Conservation (phyloP, 805 yeast species). For the Monosporozyma aerobia region DNA sequence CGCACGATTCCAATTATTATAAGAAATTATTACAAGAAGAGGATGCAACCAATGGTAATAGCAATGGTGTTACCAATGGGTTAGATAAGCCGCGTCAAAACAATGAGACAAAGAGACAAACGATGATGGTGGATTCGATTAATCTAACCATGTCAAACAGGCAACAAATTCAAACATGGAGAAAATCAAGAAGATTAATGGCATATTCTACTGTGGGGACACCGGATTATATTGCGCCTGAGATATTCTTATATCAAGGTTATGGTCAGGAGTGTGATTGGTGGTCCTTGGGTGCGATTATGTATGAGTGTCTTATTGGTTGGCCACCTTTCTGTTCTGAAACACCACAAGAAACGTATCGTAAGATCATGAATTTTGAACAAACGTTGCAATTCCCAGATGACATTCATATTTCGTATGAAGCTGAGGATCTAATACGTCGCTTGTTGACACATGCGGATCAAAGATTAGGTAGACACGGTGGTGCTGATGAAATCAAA, state of each 20-base stretch:
- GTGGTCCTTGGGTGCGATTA: conserved; percentile 96
- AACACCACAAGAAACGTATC: conserved; percentile 87
- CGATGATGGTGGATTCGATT: conserved; percentile 88
- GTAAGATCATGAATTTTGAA: conserved; percentile 85
- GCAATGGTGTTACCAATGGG: conserved; percentile 10
- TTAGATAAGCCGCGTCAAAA: conserved; percentile 26
- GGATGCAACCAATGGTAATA: conserved; percentile 14
- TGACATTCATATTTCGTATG: conserved; percentile 81
- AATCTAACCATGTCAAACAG: conserved; percentile 91
- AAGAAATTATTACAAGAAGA: conserved; percentile 70
- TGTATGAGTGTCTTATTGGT: conserved; percentile 92
- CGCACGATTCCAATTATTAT: conserved; percentile 84
- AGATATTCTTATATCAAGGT: conserved; percentile 84
- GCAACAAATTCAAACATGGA: conserved; percentile 94
- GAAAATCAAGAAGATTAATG: conserved; percentile 84
- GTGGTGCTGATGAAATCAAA: conserved; percentile 89
- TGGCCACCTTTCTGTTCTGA: conserved; percentile 98
- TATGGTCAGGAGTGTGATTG: conserved; percentile 96
- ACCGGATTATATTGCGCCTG: conserved; percentile 94
- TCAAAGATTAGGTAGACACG: conserved; percentile 71
- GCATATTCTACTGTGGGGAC: conserved; percentile 96
- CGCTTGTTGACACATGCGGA: conserved; percentile 71
- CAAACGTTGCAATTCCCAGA: conserved; percentile 84
- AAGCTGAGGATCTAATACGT: conserved; percentile 78
- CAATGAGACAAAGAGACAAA: conserved; percentile 47